Percentiles rank a stretch among this genome's conserved stretches.
Conservation (phyloP, 2,329 filamentous ascomycete species). For the Aphanocladium album region DNA sequence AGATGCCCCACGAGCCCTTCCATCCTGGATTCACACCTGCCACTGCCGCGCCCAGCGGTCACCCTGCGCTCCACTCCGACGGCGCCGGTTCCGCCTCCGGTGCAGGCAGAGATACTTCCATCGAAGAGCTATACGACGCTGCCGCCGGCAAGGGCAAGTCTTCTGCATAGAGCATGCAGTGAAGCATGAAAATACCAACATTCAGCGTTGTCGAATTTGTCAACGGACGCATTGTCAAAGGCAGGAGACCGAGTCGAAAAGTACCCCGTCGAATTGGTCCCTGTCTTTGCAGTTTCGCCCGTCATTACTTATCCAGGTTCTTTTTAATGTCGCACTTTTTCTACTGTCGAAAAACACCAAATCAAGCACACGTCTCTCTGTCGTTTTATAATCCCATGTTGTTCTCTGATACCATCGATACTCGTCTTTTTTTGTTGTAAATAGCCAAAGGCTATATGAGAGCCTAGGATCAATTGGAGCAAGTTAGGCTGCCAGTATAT, state of each 20-base stretch:
- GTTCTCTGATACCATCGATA: neutral
- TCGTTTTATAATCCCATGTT: neutral
- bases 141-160: conserved; percentile 9
- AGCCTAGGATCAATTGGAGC: neutral
- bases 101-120: neutral
- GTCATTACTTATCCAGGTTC: neutral
- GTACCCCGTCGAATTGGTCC: neutral
- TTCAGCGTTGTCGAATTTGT: neutral
- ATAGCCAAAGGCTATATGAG: neutral
- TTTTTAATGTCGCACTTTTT: neutral
- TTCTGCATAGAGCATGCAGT: neutral
- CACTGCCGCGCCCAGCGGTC: neutral
- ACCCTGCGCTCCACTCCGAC: neutral
- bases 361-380: neutral
- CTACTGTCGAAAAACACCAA: neutral
- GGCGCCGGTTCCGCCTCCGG: neutral
- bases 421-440: neutral
- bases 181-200: neutral
- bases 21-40: conserved; percentile 31
- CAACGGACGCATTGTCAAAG: neutral
- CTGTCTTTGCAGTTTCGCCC: neutral
- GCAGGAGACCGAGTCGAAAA: neutral
- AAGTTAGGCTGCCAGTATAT: neutral
- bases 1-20: conserved; percentile 32
- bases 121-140: conserved; percentile 8